Base-by-base conservation (phyloP, 768 basidiomycete species). In the Hypholoma sublateritium region DNA sequence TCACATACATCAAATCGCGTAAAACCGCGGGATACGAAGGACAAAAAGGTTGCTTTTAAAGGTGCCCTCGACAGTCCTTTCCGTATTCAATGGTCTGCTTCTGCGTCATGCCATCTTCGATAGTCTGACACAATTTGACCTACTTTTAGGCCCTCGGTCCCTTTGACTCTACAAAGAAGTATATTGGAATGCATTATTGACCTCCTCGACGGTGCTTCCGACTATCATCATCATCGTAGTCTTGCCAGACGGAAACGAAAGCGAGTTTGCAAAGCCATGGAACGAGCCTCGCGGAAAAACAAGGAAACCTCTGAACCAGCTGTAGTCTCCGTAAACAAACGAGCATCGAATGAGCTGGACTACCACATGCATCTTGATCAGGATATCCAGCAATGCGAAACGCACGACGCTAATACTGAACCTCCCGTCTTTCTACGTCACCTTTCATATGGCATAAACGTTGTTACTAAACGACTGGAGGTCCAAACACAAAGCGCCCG, bases 401-500 rank as follows among this genome's bases (percentile, higher is more conserved):
- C 14, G 14, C 34, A 49, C 34, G 58, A 58, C 22, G 16, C 42
- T 45, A n/a, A 21, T 36, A 28, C 12, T 41, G 59, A 61, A 48
- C 58, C 59, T 9, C 84, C 84, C 2, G 37, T 61, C 3, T 67
- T 86, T 32, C 67, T 83, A 19, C 61, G 72, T 9, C 81, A 87
- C 66, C 57, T 88, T 34, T 68, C 76, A 9, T 65, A 86, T 46
- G 93, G 93, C n/a, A 87, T 94, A 58, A 95, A 94, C 64, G 76
- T 84, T 63, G 88, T 94, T 13, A 92, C 92, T 0, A 87, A 82
- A 67, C 75, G 77, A 25, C 76, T 95, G 12, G 93, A 95, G 69
- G 60, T 47, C 1, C 84, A 89, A 62, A 72, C 82, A 14, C 70
- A 68, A 16, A 57, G 59, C 49, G 62, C 66, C 53, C 74, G 67